Evolutionary conservation across 495 filamentous ascomycete genomes (phyloP), one percentile per base, ranked within the genome.

Genomic region (Elaphomyces granulatus): DNA sequence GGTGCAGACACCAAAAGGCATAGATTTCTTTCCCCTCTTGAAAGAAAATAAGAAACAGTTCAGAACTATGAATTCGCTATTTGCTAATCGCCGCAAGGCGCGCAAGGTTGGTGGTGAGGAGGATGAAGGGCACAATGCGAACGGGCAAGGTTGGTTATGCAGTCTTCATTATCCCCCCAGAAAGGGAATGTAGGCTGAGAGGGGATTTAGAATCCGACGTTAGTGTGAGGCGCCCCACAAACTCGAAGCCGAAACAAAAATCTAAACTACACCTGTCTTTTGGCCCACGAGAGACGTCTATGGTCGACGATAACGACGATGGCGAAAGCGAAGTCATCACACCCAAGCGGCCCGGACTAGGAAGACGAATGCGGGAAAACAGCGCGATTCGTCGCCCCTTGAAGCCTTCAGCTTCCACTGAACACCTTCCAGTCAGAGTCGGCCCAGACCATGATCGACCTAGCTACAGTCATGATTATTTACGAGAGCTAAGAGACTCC

Each of bases 381-480:
- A 87, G 76, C 58, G 72, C 82, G 1, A 53, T 73, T 4, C 75
- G 72, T 41, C 74, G 71, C 47, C 54, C 65, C 21, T 41, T 56
- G 31, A 53, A 56, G 38, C 58, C 58, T 45, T 52, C 70, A 32
- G 55, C 59, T 36, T 53, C 53, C 4, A 50, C 64, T 37, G 59
- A 66, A 9, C 56, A 48, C 15, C 18, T 79, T 1, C 71, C 76
- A 3, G 57, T 75, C 28, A 70, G 78, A 16, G 66, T 74, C 3
- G 63, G 63, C 8, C 65, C 68, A 18, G 72, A 75, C 28, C 75
- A 81, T 26, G 81, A 88, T 33, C 65, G 78, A 34, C 88, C 86
- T 2, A 82, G 68, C 42, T 98, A 98, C 59, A 90, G 71, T 56
- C 78, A 80, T 43, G 86, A 90, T 43, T 81, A 88, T 46, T 65